Evolutionary conservation across 371 early-diverging fungal genomes (phyloP), one percentile per base, ranked within the genome.

Genomic region (Syncephalastrum racemosum): DNA sequence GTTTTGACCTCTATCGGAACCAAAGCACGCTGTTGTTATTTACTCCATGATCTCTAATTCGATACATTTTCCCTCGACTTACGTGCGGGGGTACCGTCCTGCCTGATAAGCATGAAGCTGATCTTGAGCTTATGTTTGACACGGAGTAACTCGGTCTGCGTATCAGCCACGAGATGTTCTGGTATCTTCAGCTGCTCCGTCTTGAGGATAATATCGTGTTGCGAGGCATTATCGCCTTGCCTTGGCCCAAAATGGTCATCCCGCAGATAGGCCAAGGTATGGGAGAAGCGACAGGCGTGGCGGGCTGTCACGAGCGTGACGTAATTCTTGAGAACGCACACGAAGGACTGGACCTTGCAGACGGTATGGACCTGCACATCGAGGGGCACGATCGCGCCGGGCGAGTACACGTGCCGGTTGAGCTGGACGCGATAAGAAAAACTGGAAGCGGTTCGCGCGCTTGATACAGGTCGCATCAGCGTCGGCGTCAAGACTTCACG

Each of bases 71-170:
- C 22, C 36, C 18, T 31, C 13, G 22, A 24, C 53, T 55, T 75
- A 75, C 75, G 71, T 31, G 65, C 67, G n/a, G 64, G 49, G 49
- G 65, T 66, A 2, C 75, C 75, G 50, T 67, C 67, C 10, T 36
- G 31, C 52, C 67, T 69, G 22, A 61, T 39, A n/a, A 75, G 49
- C 4, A 64, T 46, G 4, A 75, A 62, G 2, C 54, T 60, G 45
- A 71, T 66, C 53, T 71, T 69, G 27, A 75, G 43, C 24, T 67
- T 71, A 51, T 75, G 75, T n/a, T 59, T 67, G 46, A 75, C 66
- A 39, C 62, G 50, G 22, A 75, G 65, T 48, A 70, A 31, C 15
- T 66, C 66, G 23, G 58, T 54, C 4, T 45, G 46, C 25, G 63
- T 63, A 36, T 75, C 72, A 48, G 62, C 22, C 41, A 57, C 10